phyloP scores from a whole-genome alignment of 1,284 basidiomycete genomes.

The Cryptococcus depauperatus region DNA sequence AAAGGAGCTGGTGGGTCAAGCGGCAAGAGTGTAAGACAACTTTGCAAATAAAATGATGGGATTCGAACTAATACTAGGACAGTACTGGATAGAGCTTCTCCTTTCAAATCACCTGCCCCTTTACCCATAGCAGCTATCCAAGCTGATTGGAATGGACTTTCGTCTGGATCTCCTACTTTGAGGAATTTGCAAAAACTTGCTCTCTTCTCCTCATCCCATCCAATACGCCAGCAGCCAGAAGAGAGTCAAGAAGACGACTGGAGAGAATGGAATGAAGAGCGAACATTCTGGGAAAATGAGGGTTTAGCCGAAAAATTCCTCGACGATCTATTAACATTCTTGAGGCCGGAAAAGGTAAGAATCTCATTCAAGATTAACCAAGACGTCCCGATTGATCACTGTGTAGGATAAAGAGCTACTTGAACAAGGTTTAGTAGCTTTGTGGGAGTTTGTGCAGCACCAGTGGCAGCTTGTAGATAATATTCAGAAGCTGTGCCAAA shows the following conservation, averaged over 20 bases:
- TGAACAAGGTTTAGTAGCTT: slow-evolving; percentile 30
- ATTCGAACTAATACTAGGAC: not conserved
- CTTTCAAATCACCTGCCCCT: slow-evolving; percentile 10
- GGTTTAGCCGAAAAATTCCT: slow-evolving; percentile 27
- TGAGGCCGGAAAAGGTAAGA: slow-evolving; percentile 24
- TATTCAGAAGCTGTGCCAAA: slow-evolving; percentile 28
- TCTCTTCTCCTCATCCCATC: slow-evolving; percentile 24
- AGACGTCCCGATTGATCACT: not conserved
- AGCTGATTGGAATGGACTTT: slow-evolving; percentile 19
- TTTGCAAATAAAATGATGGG: not conserved
- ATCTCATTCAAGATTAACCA: not conserved
- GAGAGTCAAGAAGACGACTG: slow-evolving; percentile 5
- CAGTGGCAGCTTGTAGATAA: slow-evolving; percentile 37
- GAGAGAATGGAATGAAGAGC: slow-evolving; percentile 3
- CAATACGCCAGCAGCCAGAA: slow-evolving; percentile 9
- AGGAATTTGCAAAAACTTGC: slow-evolving; percentile 29
- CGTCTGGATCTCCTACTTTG: slow-evolving; percentile 13
- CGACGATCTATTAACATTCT: slow-evolving; percentile 22
- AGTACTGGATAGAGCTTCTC: slow-evolving; percentile 28
- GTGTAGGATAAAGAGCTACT: slow-evolving; percentile 19
- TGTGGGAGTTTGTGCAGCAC: slow-evolving; percentile 40
- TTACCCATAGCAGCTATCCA: slow-evolving; percentile 10
- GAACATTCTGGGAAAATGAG: slow-evolving; percentile 16
- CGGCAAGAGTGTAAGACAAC: slow-evolving; percentile 26
- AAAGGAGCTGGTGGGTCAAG: slow-evolving; percentile 37